Conservation (phyloP, 129 eudicot species). For the Cynara cardunculus region DNA sequence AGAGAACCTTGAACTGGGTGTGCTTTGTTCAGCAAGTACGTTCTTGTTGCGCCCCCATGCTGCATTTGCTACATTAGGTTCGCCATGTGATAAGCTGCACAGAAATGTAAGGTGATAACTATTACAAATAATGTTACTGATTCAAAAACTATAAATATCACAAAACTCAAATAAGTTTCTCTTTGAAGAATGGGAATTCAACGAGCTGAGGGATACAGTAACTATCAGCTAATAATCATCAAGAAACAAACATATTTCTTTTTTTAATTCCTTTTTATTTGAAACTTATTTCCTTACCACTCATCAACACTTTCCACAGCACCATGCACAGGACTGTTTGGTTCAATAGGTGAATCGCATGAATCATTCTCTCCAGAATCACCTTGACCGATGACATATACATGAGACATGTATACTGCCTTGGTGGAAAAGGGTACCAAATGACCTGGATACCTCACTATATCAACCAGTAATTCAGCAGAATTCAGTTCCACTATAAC, state of each 20-base stretch:
- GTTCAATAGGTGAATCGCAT: constrained; percentile 94
- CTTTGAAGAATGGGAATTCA: not conserved
- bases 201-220: not conserved
- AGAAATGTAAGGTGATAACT: not conserved
- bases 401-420: constrained; percentile 76
- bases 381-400: constrained; percentile 91
- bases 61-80: constrained; percentile 64
- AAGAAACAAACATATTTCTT: not conserved
- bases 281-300: constrained; percentile 38
- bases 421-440: constrained; percentile 76
- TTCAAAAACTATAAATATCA: not conserved
- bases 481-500: constrained; percentile 56
- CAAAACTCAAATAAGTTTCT: not conserved
- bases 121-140: not conserved
- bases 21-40: constrained; percentile 63
- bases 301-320: constrained; percentile 68
- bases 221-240: not conserved
- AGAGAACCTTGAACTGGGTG: constrained; percentile 84
- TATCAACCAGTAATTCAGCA: constrained; percentile 77
- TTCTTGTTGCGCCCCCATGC: constrained; percentile 86
- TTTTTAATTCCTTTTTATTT: not conserved
- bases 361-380: constrained; percentile 98
- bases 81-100: constrained; percentile 72
- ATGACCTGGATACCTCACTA: constrained; percentile 92
- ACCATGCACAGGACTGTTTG: constrained; percentile 95